These are phyloP conservation scores for Penicillium digitatum DNA, from an alignment of 2,329 filamentous ascomycete species.

Conservation along the genomic window DNA sequence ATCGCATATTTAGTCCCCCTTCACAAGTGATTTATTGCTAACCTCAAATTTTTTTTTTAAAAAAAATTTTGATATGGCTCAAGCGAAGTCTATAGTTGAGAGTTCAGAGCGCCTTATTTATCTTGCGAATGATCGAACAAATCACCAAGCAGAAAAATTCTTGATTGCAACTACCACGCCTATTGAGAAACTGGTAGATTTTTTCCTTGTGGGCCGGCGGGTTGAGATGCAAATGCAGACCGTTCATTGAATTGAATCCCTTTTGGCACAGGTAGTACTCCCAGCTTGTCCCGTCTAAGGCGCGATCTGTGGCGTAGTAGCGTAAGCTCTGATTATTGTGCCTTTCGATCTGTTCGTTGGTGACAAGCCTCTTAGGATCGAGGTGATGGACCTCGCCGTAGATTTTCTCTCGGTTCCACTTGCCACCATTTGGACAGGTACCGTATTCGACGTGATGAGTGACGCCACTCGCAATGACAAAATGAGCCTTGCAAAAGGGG, in stretches of 20 bases:
- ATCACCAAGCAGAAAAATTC: slow-evolving; percentile 39
- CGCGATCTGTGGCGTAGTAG: slow-evolving; percentile 39
- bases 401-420: slow-evolving; percentile 49
- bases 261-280: slow-evolving; percentile 55
- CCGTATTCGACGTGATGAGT: slow-evolving; percentile 52
- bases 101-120: neutral
- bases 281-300: slow-evolving; percentile 48
- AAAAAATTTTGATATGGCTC: neutral
- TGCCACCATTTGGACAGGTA: slow-evolving; percentile 46
- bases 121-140: slow-evolving; percentile 39
- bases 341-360: slow-evolving; percentile 52
- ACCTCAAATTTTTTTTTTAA: neutral
- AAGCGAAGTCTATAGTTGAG: neutral
- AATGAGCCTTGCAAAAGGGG: slow-evolving; percentile 51
- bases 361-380: slow-evolving; percentile 50
- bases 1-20: neutral
- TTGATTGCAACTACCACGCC: slow-evolving; percentile 27
- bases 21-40: neutral
- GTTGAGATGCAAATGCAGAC: slow-evolving; percentile 53
- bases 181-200: slow-evolving; percentile 45
- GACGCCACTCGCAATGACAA: slow-evolving; percentile 52
- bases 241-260: slow-evolving; percentile 34
- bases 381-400: slow-evolving; percentile 44
- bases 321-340: slow-evolving; percentile 26
- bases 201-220: slow-evolving; percentile 45